phyloP scores from a whole-genome alignment of 805 yeast genomes.

The Starmerella vaccinii region DNA sequence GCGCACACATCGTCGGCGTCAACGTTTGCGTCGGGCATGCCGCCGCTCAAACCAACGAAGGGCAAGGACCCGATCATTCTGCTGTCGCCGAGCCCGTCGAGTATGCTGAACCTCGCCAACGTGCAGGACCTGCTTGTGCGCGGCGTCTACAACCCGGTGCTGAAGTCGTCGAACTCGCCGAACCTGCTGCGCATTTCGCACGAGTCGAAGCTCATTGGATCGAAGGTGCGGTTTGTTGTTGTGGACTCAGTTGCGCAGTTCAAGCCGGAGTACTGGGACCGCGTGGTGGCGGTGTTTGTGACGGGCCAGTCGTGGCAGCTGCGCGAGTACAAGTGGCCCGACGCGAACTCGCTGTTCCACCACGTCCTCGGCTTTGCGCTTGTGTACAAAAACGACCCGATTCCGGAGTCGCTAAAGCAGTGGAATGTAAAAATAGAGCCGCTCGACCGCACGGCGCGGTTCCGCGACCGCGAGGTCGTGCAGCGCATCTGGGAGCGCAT shows the following conservation, averaged over 20 bases:
- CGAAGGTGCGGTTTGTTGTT: conserved; percentile 54
- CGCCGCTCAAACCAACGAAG: conserved; percentile 22
- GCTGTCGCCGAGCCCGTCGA: conserved; percentile 70
- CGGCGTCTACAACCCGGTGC: conserved; percentile 52
- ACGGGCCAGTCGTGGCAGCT: conserved; percentile 99
- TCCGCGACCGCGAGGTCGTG: conserved; percentile 78
- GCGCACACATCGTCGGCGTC: not conserved
- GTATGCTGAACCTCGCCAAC: conserved; percentile 54
- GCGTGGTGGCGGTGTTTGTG: conserved; percentile 90
- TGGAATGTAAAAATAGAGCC: conserved; percentile 83
- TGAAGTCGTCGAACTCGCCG: conserved; percentile 30
- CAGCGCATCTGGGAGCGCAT: conserved; percentile 76
- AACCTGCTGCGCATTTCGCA: conserved; percentile 45
- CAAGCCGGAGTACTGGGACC: conserved; percentile 96
- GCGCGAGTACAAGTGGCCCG: conserved; percentile 69
- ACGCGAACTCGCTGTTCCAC: conserved; percentile 72
- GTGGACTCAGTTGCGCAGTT: conserved; percentile 82
- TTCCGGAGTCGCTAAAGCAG: conserved; percentile 62
- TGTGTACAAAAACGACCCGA: conserved; percentile 63
- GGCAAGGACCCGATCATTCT: conserved; percentile 57
- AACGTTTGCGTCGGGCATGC: conserved; percentile 10
- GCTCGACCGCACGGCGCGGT: conserved; percentile 72
- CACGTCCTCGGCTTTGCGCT: conserved; percentile 74
- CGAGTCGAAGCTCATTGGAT: conserved; percentile 45
- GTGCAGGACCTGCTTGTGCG: conserved; percentile 61